Percentiles rank a stretch among this genome's conserved stretches.
Evolutionary conservation across 2,329 filamentous ascomycete genomes (phyloP).

Genomic region (Bipolaris sorokiniana): DNA sequence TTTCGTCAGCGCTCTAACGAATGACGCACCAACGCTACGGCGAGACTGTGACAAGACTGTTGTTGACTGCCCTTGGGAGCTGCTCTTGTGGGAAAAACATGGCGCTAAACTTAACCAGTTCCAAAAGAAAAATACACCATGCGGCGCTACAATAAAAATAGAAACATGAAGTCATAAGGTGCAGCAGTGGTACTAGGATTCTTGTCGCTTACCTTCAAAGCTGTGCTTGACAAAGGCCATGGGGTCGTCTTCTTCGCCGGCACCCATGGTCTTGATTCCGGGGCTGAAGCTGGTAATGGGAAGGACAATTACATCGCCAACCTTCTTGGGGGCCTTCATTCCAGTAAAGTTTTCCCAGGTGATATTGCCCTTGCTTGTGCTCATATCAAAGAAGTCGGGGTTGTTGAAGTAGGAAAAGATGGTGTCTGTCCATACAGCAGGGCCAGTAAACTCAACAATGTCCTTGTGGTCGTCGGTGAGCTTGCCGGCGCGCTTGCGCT

Average conservation of each 20-base stretch:
- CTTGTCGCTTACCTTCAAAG: constrained; percentile 77
- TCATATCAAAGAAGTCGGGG: constrained; percentile 83
- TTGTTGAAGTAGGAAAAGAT: constrained; percentile 96
- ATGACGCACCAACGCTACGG: background rate
- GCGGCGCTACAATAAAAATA: background rate
- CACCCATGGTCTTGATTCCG: constrained; percentile 90
- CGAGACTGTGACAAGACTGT: too few relatives aligned
- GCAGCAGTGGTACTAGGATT: background rate
- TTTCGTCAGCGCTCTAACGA: too few relatives aligned
- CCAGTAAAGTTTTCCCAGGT: constrained; percentile 89
- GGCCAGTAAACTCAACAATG: constrained; percentile 93
- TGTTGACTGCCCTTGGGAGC: too few relatives aligned
- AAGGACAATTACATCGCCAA: constrained; percentile 90
- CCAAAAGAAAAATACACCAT: background rate
- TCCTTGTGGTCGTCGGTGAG: constrained; percentile 72
- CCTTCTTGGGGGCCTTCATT: constrained; percentile 80
- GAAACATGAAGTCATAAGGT: background rate
- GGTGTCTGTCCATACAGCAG: constrained; percentile 90
- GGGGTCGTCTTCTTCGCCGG: constrained; percentile 84
- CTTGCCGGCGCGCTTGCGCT: constrained; percentile 70
- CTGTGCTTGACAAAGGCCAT: constrained; percentile 98
- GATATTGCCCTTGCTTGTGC: constrained; percentile 71
- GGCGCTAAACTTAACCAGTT: too few relatives aligned
- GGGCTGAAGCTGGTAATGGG: constrained; percentile 98
- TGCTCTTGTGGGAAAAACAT: too few relatives aligned